A percentile compares a stretch with the other conserved stretches of the same genome.
Conservation (phyloP, 805 yeast species). For the Cyberlindnera samutprakarnensis region DNA sequence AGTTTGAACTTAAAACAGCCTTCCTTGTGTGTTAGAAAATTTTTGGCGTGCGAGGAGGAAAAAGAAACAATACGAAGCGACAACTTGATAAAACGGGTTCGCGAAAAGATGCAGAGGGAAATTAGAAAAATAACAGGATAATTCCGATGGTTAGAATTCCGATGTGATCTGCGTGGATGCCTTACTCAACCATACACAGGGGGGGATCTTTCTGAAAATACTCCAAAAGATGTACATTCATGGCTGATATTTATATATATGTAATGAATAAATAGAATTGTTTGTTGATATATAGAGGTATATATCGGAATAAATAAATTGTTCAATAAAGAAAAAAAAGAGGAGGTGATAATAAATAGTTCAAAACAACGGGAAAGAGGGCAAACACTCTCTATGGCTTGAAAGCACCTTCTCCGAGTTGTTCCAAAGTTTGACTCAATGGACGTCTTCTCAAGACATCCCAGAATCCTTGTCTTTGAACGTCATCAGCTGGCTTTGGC, state of each 20-base stretch:
- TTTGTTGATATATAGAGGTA: not conserved
- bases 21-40: too few species aligned
- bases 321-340: conserved; percentile 2
- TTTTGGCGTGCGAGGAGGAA: conserved; percentile 3
- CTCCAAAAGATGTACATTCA: too few species aligned
- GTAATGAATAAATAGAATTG: too few species aligned
- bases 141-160: too few species aligned
- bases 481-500: conserved; percentile 7
- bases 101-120: too few species aligned
- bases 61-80: conserved; percentile 7
- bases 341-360: not conserved
- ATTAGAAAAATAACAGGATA: too few species aligned
- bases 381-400: conserved; percentile 16
- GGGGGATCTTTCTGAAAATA: too few species aligned
- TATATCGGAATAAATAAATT: conserved; percentile 6
- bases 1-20: too few species aligned
- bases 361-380: not conserved
- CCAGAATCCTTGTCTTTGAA: conserved; percentile 59
- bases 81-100: too few species aligned
- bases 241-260: too few species aligned
- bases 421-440: conserved; percentile 67
- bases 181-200: too few species aligned
- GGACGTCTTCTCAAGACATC: conserved; percentile 78
- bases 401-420: conserved; percentile 43
- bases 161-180: too few species aligned